Evolutionary conservation across 805 yeast genomes (phyloP).

Genomic region (Komagataella pastoris): DNA sequence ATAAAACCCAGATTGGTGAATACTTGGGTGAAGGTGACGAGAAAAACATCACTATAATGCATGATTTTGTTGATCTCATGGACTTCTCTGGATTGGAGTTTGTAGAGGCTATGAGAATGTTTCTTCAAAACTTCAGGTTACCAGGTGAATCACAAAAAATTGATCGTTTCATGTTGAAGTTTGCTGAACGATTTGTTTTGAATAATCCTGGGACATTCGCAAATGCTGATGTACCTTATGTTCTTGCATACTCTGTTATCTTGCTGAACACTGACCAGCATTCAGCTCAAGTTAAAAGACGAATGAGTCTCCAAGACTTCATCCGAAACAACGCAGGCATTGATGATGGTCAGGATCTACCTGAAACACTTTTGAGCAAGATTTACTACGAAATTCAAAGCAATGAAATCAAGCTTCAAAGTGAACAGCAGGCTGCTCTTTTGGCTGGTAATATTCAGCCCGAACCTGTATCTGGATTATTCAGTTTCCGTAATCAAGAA

Average conservation of each 20-base stretch:
- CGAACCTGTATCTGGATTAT: conserved; percentile 18
- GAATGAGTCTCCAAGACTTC: conserved; percentile 85
- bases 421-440: conserved; percentile 90
- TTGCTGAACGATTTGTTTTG: conserved; percentile 82
- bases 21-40: conserved; percentile 84
- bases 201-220: conserved; percentile 85
- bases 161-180: conserved; percentile 92
- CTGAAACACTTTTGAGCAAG: conserved; percentile 53
- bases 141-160: conserved; percentile 99
- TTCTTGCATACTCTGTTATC: conserved; percentile 82
- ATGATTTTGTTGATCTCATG: conserved; percentile 81
- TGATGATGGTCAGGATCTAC: conserved; percentile 79
- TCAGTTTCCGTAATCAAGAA: conserved; percentile 54
- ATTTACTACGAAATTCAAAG: conserved; percentile 67
- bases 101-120: conserved; percentile 75
- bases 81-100: conserved; percentile 58
- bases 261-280: conserved; percentile 93
- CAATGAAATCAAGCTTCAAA: conserved; percentile 80
- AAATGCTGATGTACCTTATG: conserved; percentile 89
- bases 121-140: conserved; percentile 78
- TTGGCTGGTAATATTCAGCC: conserved; percentile 46
- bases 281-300: conserved; percentile 68
- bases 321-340: conserved; percentile 81
- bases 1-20: conserved; percentile 80
- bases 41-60: conserved; percentile 72